Evolutionary conservation across 2,329 filamentous ascomycete genomes (phyloP), one percentile per base, ranked within the genome.

Genomic region (Cryphonectria parasitica): DNA sequence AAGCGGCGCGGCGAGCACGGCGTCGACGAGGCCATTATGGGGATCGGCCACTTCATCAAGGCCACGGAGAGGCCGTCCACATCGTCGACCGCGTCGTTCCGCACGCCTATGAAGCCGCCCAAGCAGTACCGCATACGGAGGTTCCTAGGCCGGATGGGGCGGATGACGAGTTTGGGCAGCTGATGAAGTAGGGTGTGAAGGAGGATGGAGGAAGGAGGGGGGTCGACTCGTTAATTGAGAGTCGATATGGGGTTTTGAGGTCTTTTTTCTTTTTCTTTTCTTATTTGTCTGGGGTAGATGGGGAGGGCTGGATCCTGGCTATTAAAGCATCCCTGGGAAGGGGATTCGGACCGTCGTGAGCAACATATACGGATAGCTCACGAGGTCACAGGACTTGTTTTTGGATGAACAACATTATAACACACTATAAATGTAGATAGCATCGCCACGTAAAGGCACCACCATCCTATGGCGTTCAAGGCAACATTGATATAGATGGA

Each of bases 71-170:
- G 71, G 41, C 71, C 71, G 22, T 71, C 71, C 0, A 72, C 71
- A 7, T 70, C 71, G 4, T 72, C 71, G 62, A 71, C 71, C 39
- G 69, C 71, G n/a, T 71, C 71, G 17, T 72, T 72, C 31, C 66
- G 69, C 17, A 66, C 71, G 28, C 71, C 71, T 0, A 71, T 71
- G 69, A 72, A 72, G 34, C 71, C 71, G 25, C 71, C 71, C 22
- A 71, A 71, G 43, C 71, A 72, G 66, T 72, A 72, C 60, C 70
- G 71, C 43, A 72, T 72, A 71, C 66, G 71, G n/a, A 67, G 71
- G 22, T 69, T 72, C 3, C 58, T 72, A 45, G 71, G 71, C 15
- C 65, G 69, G 49, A 36, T 72, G 69, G 65, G 71, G 28, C 69
- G 71, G 66, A 72, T 72, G 69, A 71, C 69, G 58, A 71, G 54